Conservation (phyloP, 441 rosid genomes). For the Gossypium trilobum region DNA sequence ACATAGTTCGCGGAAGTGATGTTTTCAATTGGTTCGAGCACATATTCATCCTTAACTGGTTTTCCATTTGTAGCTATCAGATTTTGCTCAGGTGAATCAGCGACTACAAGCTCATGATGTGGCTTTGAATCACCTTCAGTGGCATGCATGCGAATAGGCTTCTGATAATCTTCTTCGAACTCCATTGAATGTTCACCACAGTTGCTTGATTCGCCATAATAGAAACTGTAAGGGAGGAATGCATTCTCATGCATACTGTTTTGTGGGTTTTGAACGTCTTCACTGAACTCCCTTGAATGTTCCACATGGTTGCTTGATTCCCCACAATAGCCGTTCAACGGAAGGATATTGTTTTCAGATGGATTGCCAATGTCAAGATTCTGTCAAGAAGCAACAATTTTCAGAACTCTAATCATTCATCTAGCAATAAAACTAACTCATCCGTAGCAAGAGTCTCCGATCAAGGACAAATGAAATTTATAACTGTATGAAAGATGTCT, state of each 20-base stretch:
- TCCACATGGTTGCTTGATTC: conserved; percentile 54
- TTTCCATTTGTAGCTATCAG: conserved; percentile 26
- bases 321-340: conserved; percentile 37
- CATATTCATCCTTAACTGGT: conserved; percentile 35
- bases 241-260: conserved; percentile 31
- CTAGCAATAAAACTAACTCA: background rate
- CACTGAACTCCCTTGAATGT: conserved; percentile 29
- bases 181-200: conserved; percentile 34
- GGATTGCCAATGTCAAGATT: conserved; percentile 28
- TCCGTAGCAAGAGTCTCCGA: background rate
- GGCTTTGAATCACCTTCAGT: conserved; percentile 25
- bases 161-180: conserved; percentile 31
- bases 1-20: conserved; percentile 29
- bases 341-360: conserved; percentile 33
- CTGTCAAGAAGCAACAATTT: conserved; percentile 26
- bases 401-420: background rate
- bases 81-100: conserved; percentile 34
- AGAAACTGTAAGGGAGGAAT: conserved; percentile 28
- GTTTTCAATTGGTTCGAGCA: conserved; percentile 32
- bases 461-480: background rate
- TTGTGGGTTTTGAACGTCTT: conserved; percentile 32
- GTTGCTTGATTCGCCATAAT: conserved; percentile 59
- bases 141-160: conserved; percentile 30
- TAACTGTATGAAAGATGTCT: background rate
- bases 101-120: conserved; percentile 31